These are phyloP conservation scores for Scedosporium aurantiacum DNA, from an alignment of 2,329 filamentous ascomycete genomes.

Conservation along the genomic window DNA sequence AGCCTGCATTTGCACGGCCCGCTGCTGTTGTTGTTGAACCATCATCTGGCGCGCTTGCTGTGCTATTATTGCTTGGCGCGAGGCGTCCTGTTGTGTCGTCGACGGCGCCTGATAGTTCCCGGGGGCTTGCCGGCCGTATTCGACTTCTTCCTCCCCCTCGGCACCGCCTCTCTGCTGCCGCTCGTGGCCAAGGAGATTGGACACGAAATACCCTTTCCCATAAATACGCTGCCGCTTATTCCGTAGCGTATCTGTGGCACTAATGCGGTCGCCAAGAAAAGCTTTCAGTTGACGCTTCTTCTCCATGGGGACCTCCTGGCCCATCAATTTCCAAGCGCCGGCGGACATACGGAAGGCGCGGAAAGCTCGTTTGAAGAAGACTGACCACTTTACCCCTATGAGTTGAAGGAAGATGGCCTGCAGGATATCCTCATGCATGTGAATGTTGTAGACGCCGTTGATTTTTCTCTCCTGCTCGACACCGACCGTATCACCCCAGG, in stretches of 20 bases:
- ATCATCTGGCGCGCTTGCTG: not conserved
- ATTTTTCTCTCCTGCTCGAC: conserved; percentile 36
- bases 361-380: conserved; percentile 28
- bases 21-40: not conserved
- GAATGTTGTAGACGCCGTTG: conserved; percentile 35
- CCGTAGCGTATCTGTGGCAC: conserved; percentile 15
- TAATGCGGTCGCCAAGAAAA: conserved; percentile 21
- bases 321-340: conserved; percentile 24
- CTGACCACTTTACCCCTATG: conserved; percentile 35
- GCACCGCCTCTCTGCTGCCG: conserved; percentile 12
- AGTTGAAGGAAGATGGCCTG: conserved; percentile 41
- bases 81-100: not conserved
- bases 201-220: conserved; percentile 32
- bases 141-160: conserved; percentile 28
- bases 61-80: not conserved
- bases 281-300: conserved; percentile 21
- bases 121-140: conserved; percentile 15
- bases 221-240: conserved; percentile 21
- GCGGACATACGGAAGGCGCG: conserved; percentile 17
- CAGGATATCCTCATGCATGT: conserved; percentile 40
- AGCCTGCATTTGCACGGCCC: too few relatives aligned
- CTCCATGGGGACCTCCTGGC: conserved; percentile 17
- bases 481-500: conserved; percentile 30
- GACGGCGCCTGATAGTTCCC: not conserved
- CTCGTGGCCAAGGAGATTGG: conserved; percentile 25